Base-by-base conservation (phyloP, 2,329 filamentous ascomycete species). In the Biscogniauxia mediterranea region DNA sequence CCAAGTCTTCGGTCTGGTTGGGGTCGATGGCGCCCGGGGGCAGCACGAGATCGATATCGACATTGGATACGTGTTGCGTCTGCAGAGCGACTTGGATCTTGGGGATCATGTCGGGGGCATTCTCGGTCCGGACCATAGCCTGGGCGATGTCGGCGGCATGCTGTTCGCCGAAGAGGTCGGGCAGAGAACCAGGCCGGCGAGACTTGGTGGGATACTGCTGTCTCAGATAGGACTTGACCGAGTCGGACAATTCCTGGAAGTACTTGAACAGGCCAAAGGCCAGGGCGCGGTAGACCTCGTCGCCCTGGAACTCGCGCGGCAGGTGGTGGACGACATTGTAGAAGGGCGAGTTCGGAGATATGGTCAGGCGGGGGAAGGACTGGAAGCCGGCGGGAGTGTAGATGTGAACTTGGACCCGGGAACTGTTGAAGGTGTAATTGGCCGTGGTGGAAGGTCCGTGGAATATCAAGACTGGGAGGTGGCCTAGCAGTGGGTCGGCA, bases 181-280 rank as follows among this genome's bases (percentile, higher is more conserved):
- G 85, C 1, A 85, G 83, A 51, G 87, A 89, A 50, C 85, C 85
- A 5, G 89, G 86, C 56, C 85, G 81, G 60, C 84, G 81, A 21
- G 81, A 81, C 69, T 82, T 76, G 57, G 78, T 75, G 46, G 83
- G 82, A 66, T 85, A 86, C 46, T 80, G 76, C 68, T 82, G 82
- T 67, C 82, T 86, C 75, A 96, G 83, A 63, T 87, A 83, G 69
- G 82, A 82, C 80, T 92, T 96, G 72, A 93, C 89, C 46, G 84
- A 81, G 58, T 90, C 85, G 21, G 93, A 88, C 57, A 99, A 82
- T 77, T 98, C 94, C 63, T 86, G 85, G 74, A 97, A 98, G 81
- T 97, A 99, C 75, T 96, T 97, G 80, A 89, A 90, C 68, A 99
- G 82, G 60, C 92, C 93, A 76, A 98, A 96, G 54, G 94, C 95